Percentiles rank a stretch among this genome's conserved stretches.
phyloP scores from a whole-genome alignment of 2,329 filamentous ascomycete species.

The Penicillium decumbens region DNA sequence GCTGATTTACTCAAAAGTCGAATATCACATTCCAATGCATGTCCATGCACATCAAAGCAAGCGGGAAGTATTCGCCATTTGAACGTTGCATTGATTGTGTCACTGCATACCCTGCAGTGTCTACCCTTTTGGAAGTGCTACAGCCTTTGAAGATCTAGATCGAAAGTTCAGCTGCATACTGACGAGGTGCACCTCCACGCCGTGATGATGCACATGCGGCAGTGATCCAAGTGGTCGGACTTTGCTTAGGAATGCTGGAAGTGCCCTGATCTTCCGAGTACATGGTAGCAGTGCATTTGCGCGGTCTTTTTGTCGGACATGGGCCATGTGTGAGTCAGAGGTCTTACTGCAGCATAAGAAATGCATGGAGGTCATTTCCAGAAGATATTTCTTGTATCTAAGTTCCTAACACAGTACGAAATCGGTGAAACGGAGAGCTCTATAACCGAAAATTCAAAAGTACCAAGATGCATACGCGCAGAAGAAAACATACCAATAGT shows the following conservation, averaged over 20 bases:
- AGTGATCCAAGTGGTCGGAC: conserved; percentile 1
- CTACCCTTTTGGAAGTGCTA: background rate
- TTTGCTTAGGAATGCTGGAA: conserved; percentile 10
- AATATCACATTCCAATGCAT: conserved; percentile 26
- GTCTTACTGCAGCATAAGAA: background rate
- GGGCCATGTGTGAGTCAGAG: background rate
- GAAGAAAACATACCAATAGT: conserved; percentile 6
- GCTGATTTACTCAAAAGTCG: background rate
- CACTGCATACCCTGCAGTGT: background rate
- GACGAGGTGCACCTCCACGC: conserved; percentile 12
- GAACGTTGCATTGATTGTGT: conserved; percentile 4
- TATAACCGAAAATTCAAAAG: background rate
- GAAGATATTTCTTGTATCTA: background rate
- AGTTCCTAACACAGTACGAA: background rate
- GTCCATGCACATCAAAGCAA: conserved; percentile 9
- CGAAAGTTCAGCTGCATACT: background rate
- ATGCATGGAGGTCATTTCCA: background rate
- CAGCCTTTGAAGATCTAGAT: background rate
- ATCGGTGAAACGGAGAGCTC: background rate
- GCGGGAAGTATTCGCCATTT: conserved; percentile 3
- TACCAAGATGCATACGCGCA: background rate
- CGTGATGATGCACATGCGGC: background rate
- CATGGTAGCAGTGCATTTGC: background rate
- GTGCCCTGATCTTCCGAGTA: background rate
- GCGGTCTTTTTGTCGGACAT: too few relatives aligned